A percentile compares a stretch with the other conserved stretches of the same genome.
These are phyloP conservation scores for Daldinia concentrica DNA, from an alignment of 495 filamentous ascomycete species.

Conservation along the genomic window DNA sequence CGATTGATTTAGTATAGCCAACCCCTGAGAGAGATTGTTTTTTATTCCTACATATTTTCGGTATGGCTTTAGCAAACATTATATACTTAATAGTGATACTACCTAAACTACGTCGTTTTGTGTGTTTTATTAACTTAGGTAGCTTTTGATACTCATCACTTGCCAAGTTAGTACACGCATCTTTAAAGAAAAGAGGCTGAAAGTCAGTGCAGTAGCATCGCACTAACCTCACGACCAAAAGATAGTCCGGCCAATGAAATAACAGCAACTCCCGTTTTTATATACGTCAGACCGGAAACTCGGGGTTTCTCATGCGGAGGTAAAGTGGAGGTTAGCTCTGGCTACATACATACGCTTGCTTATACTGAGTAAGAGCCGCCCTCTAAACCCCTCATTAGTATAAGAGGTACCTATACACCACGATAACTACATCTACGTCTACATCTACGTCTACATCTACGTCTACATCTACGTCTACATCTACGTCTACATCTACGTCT, in stretches of 20 bases:
- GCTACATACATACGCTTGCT: not conserved
- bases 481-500: not conserved
- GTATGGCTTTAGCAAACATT: no score
- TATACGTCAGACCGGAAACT: not conserved
- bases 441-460: constrained; percentile 1
- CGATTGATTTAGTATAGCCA: no score
- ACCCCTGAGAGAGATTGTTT: no score
- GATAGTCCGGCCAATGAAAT: not conserved
- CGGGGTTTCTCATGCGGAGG: not conserved
- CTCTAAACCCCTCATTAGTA: not conserved
- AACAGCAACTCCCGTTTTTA: not conserved
- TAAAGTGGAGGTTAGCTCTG: not conserved
- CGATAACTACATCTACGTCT: not conserved
- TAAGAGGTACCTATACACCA: no score
- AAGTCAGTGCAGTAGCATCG: not conserved
- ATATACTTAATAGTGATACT: no score
- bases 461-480: not conserved
- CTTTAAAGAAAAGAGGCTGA: not conserved
- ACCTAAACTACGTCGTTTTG: no score
- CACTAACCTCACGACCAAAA: not conserved
- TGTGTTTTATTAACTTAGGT: no score
- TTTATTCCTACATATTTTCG: no score
- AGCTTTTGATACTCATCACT: no score
- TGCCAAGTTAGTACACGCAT: no score
- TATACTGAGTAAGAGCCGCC: not conserved